Evolutionary conservation across 352 stramenopile species (phyloP), one percentile per base, ranked within the genome.

Genomic region (Paralagenidium karlingii): DNA sequence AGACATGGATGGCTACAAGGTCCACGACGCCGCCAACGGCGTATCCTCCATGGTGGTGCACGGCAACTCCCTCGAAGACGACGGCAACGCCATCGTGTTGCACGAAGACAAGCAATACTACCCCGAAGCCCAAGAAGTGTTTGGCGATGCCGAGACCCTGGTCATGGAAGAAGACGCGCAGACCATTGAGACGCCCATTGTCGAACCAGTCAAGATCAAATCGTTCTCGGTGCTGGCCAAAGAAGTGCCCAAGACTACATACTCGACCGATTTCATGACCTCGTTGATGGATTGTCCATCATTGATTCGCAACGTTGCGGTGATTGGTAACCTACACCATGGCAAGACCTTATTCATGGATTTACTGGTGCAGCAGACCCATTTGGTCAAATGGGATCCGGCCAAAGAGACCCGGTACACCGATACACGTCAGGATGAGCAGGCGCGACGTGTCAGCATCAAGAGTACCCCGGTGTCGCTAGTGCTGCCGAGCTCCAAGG

Each of bases 21-120:
- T 13, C 22, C 24, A n/a, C 28, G 15, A 48, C 9, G 19, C 52
- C 16, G 51, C 51, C 21, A 53, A 58, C 1, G 49, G 56, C 15
- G 57, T 87, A 38, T 57, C 64, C 32, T 47, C 63, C 40, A 47
- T 87, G 38, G 53, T 59, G 43, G 51, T 83, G 26, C 65, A 75
- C 33, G 45, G 45, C 24, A 40, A 63, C 13, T 56, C 49, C 16
- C 51, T 58, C 32, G 79, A 81, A n/a, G 63, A 67, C n/a, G 74
- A 94, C 40, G 81, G 81, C 12, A 64, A 69, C 34, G 83, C 87
- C 1, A 98, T 99, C 53, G 93, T 99, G n/a, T 68, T 99, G 24
- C 95, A 99, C 49, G 96, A 99, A 63, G 96, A 99, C 65, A 99
- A 99, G 63, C 84, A 98, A 43, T 98, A 99, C 51, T 99, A 99